Evolutionary conservation across 352 stramenopile species (phyloP), one percentile per base, ranked within the genome.

Genomic region (Pythium guiyangense): DNA sequence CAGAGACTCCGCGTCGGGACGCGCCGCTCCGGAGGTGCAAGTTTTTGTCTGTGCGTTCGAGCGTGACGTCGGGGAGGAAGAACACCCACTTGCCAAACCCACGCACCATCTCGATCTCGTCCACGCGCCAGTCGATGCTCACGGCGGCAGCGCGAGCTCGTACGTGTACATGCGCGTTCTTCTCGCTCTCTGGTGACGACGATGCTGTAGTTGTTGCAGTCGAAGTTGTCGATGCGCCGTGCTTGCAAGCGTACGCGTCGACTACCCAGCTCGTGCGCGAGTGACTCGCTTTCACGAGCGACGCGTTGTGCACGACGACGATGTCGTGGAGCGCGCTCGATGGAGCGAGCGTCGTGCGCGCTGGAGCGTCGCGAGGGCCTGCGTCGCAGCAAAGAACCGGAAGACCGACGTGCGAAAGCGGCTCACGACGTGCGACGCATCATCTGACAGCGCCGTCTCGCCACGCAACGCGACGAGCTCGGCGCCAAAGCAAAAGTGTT

Each of bases 31-130:
- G 52, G 49, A 69, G 39, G 48, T 79, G 54, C 14, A 77, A 51
- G 61, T 79, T 56, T 31, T 60, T 65, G 58, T 71, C 51, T 14
- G 54, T 48, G 20, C 51, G 52, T 14, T 66, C 62, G 8, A 15
- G 45, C 22, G 45, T 22, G 62, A 63, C 70, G 17, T 86, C 65
- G 4, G 79, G 81, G 25, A 90, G 46, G 55, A 92, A 90, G 42
- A 86, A 93, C 2, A 69, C 74, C 84, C 84, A 93, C 48, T 93
- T 93, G 9, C 84, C 84, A 88, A 11, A 82, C 47, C 84, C 84
- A 93, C 11, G 68, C 17, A 93, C 22, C 44, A 69, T 64, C 62
- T 93, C 84, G 43, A 93, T 59, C 53, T 93, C 79, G 26, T 70
- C 34, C 14, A 88, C 40, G 37, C 61, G 70, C 58, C 80, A 72